phyloP scores from a whole-genome alignment of 805 yeast genomes.

The Starmerella sp. region DNA sequence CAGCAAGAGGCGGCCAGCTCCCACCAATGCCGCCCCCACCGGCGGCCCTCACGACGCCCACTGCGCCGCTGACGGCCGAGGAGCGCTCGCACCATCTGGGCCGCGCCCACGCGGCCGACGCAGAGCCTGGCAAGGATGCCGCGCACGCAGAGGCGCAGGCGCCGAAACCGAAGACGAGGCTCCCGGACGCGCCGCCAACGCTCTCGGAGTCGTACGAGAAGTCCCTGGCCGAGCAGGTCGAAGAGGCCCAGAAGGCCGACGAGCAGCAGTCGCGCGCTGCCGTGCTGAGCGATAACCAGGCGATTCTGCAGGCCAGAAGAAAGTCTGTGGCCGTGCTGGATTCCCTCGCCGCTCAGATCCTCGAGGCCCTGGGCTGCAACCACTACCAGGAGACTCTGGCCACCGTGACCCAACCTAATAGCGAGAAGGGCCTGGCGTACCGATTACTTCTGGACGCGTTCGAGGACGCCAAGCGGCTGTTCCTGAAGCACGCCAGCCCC shows the following conservation, averaged over 20 bases:
- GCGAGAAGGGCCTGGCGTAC: slow-evolving; percentile 49
- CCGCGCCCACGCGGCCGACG: neutral
- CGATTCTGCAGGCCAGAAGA: slow-evolving; percentile 15
- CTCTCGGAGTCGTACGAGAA: slow-evolving; percentile 10
- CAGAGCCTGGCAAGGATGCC: neutral
- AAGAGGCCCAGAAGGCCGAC: slow-evolving; percentile 4
- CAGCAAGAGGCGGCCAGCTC: slow-evolving; percentile 9
- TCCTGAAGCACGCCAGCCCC: slow-evolving; percentile 25
- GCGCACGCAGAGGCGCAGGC: neutral
- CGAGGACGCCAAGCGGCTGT: slow-evolving; percentile 63
- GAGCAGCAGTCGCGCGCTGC: neutral
- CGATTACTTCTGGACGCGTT: slow-evolving; percentile 62
- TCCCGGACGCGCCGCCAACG: neutral
- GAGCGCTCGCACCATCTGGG: neutral
- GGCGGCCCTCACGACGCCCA: slow-evolving; percentile 18
- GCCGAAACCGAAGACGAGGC: neutral
- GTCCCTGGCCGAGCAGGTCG: slow-evolving; percentile 16
- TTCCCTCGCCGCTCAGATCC: slow-evolving; percentile 67
- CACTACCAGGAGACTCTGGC: slow-evolving; percentile 68
- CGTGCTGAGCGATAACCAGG: slow-evolving; percentile 11
- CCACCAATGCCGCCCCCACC: slow-evolving; percentile 23
- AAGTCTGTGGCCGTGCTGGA: slow-evolving; percentile 55
- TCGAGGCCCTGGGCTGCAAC: slow-evolving; percentile 51
- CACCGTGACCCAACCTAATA: slow-evolving; percentile 53
- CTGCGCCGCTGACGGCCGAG: slow-evolving; percentile 7